Evolutionary conservation across 495 filamentous ascomycete species (phyloP), one percentile per base, ranked within the genome.

Genomic region (Achaetomiella virescens): DNA sequence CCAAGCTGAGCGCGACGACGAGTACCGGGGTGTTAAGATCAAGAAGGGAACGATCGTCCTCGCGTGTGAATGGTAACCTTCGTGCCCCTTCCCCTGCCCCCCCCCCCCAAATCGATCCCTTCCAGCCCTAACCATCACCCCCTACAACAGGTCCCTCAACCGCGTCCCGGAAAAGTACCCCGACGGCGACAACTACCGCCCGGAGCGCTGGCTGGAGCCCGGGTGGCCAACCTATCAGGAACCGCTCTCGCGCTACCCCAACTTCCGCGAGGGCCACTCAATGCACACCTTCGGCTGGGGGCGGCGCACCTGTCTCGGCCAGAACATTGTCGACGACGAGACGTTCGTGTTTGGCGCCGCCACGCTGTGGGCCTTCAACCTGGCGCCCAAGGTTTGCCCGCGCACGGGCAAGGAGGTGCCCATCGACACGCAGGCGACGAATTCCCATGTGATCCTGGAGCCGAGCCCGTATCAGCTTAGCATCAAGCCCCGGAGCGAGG

Each of bases 281-380:
- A 78, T 78, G 75, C 75, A 80, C 48, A 72, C 69, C 1, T 88
- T 85, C 58, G 84, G 84, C 6, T 84, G 78, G 63, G 85, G 85
- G 4, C 78, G 84, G 1, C 73, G 84, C 10, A 78, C 81, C 7
- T 88, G 85, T 53, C 60, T 84, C 0, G 85, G 84, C 0, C 78
- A 82, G 21, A 72, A 81, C 40, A 72, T 87, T n/a, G 85, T 84
- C 5, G 83, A 86, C 55, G 73, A 78, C 62, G 75, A 78, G 60
- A 75, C 70, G 67, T 75, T 78, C 66, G 72, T 63, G 70, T 73
- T 57, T 45, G 85, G 54, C 71, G 75, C 72, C 36, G 82, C 38
- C 57, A 60, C 58, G 31, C 76, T 60, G 58, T 81, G 49, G 76
- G 79, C 60, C 18, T 81, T 88, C 36, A 66, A 82, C 27, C 64